Evolutionary conservation across 192 early-diverging fungal species (phyloP).

Genomic region (Gigaspora rosea): DNA sequence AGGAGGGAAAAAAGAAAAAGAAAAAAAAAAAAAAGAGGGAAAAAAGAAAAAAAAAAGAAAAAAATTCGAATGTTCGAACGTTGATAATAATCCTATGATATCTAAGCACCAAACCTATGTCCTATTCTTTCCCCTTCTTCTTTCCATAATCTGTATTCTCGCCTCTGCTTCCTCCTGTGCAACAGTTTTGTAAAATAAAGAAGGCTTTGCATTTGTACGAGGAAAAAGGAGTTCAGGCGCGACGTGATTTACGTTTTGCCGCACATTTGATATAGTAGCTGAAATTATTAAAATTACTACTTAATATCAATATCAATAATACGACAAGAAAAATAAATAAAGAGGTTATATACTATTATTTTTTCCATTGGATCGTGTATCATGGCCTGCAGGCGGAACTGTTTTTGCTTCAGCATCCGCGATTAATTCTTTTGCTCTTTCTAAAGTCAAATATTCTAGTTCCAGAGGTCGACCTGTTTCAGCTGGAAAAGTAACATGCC

Average conservation of each 20-base stretch:
- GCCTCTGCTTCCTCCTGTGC: slow-evolving; percentile 20
- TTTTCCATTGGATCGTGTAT: background rate
- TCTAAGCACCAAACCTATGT: slow-evolving; percentile 2
- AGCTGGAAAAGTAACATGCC: slow-evolving; percentile 15
- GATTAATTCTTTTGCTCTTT: slow-evolving; percentile 21
- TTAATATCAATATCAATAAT: background rate
- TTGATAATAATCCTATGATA: too few relatives aligned
- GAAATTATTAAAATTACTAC: background rate
- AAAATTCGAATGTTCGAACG: too few relatives aligned
- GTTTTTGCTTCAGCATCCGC: slow-evolving; percentile 19
- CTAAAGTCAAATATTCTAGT: slow-evolving; percentile 22
- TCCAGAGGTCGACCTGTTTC: slow-evolving; percentile 17
- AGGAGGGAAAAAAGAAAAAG: too few relatives aligned
- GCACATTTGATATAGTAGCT: slow-evolving; percentile 1
- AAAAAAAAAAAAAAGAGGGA: too few relatives aligned
- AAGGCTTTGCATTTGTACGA: slow-evolving; percentile 11
- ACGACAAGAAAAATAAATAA: background rate
- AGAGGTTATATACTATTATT: background rate
- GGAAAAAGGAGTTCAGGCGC: slow-evolving; percentile 14
- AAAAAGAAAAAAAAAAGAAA: too few relatives aligned
- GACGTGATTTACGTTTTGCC: background rate
- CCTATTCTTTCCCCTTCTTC: slow-evolving; percentile 13
- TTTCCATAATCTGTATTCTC: slow-evolving; percentile 15
- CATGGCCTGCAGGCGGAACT: background rate
- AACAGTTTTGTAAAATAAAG: slow-evolving; percentile 22